Evolutionary conservation across 2,329 filamentous ascomycete species (phyloP).

Genomic region (Neoascochyta sp.): DNA sequence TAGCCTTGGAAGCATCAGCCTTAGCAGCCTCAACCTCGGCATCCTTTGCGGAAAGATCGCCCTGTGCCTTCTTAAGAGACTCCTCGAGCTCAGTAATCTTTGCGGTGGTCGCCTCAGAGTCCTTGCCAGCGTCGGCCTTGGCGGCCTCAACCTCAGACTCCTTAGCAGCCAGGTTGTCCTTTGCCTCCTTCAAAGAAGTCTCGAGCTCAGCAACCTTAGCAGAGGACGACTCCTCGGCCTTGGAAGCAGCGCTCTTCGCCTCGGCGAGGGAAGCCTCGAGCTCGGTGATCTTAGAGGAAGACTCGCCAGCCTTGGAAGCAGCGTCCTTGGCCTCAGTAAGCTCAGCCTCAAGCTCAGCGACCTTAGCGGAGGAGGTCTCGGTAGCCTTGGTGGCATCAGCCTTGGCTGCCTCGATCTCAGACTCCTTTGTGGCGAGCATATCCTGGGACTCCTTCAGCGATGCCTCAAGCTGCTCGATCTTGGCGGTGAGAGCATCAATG

Average conservation of each 20-base stretch:
- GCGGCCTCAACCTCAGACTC: constrained; percentile 20
- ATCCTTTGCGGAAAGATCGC: constrained; percentile 18
- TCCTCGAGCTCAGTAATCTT: constrained; percentile 13
- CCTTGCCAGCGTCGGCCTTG: constrained; percentile 16
- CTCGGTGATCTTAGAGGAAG: constrained; percentile 20
- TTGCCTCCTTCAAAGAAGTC: constrained; percentile 14
- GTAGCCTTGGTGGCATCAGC: constrained; percentile 13
- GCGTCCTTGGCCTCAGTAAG: constrained; percentile 6
- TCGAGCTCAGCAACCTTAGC: constrained; percentile 26
- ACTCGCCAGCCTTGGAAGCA: constrained; percentile 10
- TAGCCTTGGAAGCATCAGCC: constrained; percentile 10
- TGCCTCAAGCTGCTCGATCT: constrained; percentile 17
- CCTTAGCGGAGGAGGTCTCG: constrained; percentile 11
- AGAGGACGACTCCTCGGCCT: constrained; percentile 16
- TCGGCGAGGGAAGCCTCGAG: constrained; percentile 24
- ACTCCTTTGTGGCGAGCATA: constrained; percentile 9
- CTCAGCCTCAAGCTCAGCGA: constrained; percentile 13
- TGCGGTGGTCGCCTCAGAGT: constrained; percentile 14
- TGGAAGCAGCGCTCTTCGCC: constrained; percentile 14
- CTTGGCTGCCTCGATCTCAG: constrained; percentile 12
- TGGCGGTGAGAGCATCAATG: constrained; percentile 18
- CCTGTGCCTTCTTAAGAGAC: constrained; percentile 13
- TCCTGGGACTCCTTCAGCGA: constrained; percentile 13
- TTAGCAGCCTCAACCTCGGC: constrained; percentile 19
- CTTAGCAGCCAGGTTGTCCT: constrained; percentile 17